Percentiles rank a stretch among this genome's conserved stretches.
These are phyloP conservation scores for Silene coronaria DNA, from an alignment of 179 eudicot genomes.

Conservation along the genomic window DNA sequence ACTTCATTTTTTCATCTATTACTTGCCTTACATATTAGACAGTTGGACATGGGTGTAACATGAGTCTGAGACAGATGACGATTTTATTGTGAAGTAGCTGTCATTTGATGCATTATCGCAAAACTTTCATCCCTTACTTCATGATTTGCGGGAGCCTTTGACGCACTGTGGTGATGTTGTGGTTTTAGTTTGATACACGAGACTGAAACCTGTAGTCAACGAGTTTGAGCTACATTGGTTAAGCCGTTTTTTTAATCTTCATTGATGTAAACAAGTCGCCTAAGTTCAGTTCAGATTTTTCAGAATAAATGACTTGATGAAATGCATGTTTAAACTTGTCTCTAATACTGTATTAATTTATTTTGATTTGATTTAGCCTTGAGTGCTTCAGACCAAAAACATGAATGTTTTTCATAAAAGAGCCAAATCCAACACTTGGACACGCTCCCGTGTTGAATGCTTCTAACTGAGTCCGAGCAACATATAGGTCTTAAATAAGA, in stretches of 20 bases:
- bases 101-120: neutral
- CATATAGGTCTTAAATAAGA: constrained; percentile 1
- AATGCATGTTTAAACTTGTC: neutral
- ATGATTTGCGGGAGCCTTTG: too few species aligned
- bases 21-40: neutral
- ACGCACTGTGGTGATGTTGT: neutral
- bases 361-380: neutral
- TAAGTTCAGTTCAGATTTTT: neutral
- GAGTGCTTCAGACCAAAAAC: neutral
- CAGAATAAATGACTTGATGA: neutral
- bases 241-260: neutral
- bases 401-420: too few species aligned
- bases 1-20: neutral
- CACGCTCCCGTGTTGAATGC: too few species aligned
- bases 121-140: neutral
- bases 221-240: neutral
- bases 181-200: neutral
- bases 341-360: neutral
- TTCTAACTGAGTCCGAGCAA: too few species aligned
- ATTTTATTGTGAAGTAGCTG: neutral
- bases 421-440: too few species aligned
- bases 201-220: neutral
- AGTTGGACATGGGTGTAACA: neutral
- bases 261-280: neutral
- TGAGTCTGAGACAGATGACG: neutral